Percentiles rank a stretch among this genome's conserved stretches.
Evolutionary conservation across 1,284 basidiomycete species (phyloP).

Genomic region (Ceratobasidium papillatum): DNA sequence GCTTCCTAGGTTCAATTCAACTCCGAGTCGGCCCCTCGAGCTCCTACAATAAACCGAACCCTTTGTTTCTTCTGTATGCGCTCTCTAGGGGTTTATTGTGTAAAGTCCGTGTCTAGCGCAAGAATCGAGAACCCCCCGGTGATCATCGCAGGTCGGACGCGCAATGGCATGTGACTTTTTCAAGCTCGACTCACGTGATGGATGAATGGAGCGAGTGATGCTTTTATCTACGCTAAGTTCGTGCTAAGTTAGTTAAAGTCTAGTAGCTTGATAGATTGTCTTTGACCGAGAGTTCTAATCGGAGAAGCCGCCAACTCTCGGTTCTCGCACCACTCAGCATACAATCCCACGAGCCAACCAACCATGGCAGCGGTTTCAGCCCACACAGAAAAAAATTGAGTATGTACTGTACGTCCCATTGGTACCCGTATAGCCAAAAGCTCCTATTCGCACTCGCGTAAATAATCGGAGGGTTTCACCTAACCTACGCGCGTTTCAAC

Average conservation of each 20-base stretch:
- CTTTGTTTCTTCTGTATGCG: constrained; percentile 19
- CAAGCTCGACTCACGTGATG: background rate
- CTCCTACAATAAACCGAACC: constrained; percentile 12
- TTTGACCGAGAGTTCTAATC: background rate
- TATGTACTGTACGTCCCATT: background rate
- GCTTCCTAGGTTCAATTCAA: background rate
- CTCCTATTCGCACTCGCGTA: background rate
- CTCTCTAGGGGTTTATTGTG: background rate
- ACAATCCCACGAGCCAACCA: background rate
- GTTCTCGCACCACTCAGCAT: background rate
- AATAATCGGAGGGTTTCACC: background rate
- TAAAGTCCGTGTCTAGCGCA: background rate
- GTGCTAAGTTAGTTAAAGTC: background rate
- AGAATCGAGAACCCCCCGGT: background rate
- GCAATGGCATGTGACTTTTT: background rate
- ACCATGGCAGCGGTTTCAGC: background rate
- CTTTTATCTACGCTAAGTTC: background rate
- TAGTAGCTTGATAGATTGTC: background rate
- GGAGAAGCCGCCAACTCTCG: background rate
- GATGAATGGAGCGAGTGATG: background rate
- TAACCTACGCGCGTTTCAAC: background rate
- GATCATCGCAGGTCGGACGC: background rate
- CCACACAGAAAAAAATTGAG: background rate
- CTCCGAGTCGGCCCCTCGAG: background rate
- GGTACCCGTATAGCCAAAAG: too few relatives aligned